These are phyloP conservation scores for Favolaschia claudopus DNA, from an alignment of 768 basidiomycete species.

Conservation along the genomic window DNA sequence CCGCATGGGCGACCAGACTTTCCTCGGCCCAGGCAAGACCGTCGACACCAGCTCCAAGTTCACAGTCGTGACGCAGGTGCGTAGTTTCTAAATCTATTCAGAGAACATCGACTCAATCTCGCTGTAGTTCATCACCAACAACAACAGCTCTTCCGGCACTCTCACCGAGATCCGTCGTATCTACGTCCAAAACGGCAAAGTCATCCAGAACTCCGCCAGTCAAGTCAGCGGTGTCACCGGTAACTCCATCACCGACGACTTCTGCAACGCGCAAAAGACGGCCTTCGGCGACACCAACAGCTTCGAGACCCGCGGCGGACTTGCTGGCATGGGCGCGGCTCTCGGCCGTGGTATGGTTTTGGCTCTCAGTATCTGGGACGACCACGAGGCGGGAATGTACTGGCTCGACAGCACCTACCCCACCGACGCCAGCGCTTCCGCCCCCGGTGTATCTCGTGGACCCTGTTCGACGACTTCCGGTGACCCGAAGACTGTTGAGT, in stretches of 20 bases:
- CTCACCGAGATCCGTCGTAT: conserved; percentile 62
- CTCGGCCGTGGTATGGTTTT: conserved; percentile 47
- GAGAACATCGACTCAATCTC: too few species aligned
- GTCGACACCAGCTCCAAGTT: conserved; percentile 59
- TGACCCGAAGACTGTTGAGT: conserved; percentile 44
- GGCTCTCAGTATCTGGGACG: conserved; percentile 49
- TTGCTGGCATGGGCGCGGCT: conserved; percentile 33
- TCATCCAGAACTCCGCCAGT: conserved; percentile 58
- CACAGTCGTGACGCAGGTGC: conserved; percentile 69
- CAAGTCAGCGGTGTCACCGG: conserved; percentile 52
- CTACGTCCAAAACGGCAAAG: conserved; percentile 60
- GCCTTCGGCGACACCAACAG: conserved; percentile 47
- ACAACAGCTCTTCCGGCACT: conserved; percentile 52
- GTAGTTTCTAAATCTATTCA: too few species aligned
- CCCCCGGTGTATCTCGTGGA: conserved; percentile 46
- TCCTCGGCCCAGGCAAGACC: conserved; percentile 56
- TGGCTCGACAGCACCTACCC: conserved; percentile 50
- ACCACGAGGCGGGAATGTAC: conserved; percentile 48
- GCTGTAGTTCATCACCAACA: conserved; percentile 53
- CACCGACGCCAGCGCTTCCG: conserved; percentile 25
- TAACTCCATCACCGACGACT: conserved; percentile 58
- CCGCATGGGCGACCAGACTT: conserved; percentile 56
- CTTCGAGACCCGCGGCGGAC: conserved; percentile 43
- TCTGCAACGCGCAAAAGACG: conserved; percentile 57
- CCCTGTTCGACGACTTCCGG: conserved; percentile 48